Evolutionary conservation across 2,329 filamentous ascomycete genomes (phyloP).

Genomic region (Pyrenophora tritici-repentis): DNA sequence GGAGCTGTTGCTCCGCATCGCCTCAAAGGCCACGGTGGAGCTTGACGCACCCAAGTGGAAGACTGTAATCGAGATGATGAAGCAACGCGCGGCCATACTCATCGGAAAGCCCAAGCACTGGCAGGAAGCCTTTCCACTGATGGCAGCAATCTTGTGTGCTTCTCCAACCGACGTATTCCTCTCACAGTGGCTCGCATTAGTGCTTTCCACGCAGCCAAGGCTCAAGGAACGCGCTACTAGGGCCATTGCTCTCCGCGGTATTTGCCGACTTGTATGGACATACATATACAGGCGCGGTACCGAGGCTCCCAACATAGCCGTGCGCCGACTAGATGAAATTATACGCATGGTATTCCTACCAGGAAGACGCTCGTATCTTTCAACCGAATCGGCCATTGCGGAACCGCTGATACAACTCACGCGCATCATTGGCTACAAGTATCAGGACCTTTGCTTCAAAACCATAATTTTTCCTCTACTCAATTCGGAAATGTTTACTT

Average conservation of each 20-base stretch:
- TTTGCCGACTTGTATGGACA: conserved; percentile 90
- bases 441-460: conserved; percentile 91
- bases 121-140: conserved; percentile 84
- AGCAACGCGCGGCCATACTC: conserved; percentile 80
- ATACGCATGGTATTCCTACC: conserved; percentile 81
- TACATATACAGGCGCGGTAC: conserved; percentile 80
- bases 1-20: conserved; percentile 82
- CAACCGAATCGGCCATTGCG: conserved; percentile 79
- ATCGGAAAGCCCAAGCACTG: conserved; percentile 92
- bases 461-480: conserved; percentile 93
- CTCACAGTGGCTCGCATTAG: conserved; percentile 82
- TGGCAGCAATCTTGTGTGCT: conserved; percentile 83
- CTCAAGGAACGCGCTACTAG: conserved; percentile 82
- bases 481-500: conserved; percentile 85
- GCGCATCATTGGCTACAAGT: conserved; percentile 89
- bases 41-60: conserved; percentile 84
- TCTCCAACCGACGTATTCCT: conserved; percentile 84
- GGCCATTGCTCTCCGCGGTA: conserved; percentile 81
- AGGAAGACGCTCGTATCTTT: conserved; percentile 78
- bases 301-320: conserved; percentile 69
- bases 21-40: conserved; percentile 77
- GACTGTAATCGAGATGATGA: conserved; percentile 78
- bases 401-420: conserved; percentile 94
- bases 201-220: conserved; percentile 76
- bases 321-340: conserved; percentile 87